These are phyloP conservation scores for Stromatinia cepivora DNA, from an alignment of 2,329 filamentous ascomycete genomes.

Conservation along the genomic window DNA sequence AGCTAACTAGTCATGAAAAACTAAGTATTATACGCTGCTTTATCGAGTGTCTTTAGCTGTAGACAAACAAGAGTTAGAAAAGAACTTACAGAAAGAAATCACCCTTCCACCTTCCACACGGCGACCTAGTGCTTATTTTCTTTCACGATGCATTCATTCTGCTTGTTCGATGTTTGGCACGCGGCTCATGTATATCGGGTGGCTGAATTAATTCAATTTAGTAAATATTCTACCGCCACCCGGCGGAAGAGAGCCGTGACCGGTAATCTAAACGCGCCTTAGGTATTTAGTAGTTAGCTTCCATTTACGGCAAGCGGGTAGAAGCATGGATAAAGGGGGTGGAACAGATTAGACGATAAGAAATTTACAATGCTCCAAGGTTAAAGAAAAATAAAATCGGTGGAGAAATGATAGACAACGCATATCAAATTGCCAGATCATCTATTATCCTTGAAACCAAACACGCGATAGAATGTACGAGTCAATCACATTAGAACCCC, in stretches of 20 bases:
- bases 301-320: constrained; percentile 2
- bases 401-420: background rate
- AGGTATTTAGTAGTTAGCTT: background rate
- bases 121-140: background rate
- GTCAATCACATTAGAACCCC: too few relatives aligned
- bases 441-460: background rate
- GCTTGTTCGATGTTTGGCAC: background rate
- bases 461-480: background rate
- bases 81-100: background rate
- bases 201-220: background rate
- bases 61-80: background rate
- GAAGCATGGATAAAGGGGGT: constrained; percentile 1
- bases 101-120: background rate
- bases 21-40: background rate
- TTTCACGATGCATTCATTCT: background rate
- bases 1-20: background rate
- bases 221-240: constrained; percentile 1
- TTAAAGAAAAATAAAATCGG: background rate
- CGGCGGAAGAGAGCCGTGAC: background rate
- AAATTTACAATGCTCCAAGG: background rate
- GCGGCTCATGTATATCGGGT: background rate
- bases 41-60: background rate
- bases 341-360: constrained; percentile 10
- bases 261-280: background rate
- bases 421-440: background rate